phyloP scores from a whole-genome alignment of 306 rosid genomes.

The Gillenia trifoliata region DNA sequence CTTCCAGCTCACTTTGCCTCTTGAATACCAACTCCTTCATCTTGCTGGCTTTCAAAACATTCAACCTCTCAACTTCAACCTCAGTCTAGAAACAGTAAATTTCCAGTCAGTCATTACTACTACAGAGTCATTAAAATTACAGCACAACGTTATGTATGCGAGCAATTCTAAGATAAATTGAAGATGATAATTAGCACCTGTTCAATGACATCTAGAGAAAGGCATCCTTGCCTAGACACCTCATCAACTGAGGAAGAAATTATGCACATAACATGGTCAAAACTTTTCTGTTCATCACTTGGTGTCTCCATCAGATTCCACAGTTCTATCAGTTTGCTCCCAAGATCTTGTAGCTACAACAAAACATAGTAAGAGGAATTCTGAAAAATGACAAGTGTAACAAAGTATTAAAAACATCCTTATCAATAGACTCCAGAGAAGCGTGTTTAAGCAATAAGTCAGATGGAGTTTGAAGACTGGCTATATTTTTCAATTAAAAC shows the following conservation, averaged over 20 bases:
- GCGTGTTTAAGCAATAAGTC: not conserved
- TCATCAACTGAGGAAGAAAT: slow-evolving; percentile 59
- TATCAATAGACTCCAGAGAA: not conserved
- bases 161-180: slow-evolving; percentile 11
- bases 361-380: slow-evolving; percentile 5
- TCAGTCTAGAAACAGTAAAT: slow-evolving; percentile 38
- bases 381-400: not conserved
- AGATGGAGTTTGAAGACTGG: not conserved
- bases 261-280: slow-evolving; percentile 54
- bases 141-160: not conserved
- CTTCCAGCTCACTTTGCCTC: slow-evolving; percentile 83
- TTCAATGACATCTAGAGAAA: slow-evolving; percentile 59
- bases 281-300: slow-evolving; percentile 47
- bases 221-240: slow-evolving; percentile 64
- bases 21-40: slow-evolving; percentile 77
- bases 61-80: slow-evolving; percentile 66
- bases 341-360: slow-evolving; percentile 61
- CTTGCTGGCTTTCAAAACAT: slow-evolving; percentile 72
- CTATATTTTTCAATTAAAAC: not conserved
- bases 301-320: slow-evolving; percentile 91
- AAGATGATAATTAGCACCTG: slow-evolving; percentile 44
- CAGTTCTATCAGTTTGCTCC: slow-evolving; percentile 44
- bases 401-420: not conserved
- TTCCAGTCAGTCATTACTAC: slow-evolving; percentile 9
- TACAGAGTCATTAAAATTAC: slow-evolving; percentile 1